These are phyloP conservation scores for Capsicum chinense DNA, from an alignment of 257 asterid species.

Conservation along the genomic window DNA sequence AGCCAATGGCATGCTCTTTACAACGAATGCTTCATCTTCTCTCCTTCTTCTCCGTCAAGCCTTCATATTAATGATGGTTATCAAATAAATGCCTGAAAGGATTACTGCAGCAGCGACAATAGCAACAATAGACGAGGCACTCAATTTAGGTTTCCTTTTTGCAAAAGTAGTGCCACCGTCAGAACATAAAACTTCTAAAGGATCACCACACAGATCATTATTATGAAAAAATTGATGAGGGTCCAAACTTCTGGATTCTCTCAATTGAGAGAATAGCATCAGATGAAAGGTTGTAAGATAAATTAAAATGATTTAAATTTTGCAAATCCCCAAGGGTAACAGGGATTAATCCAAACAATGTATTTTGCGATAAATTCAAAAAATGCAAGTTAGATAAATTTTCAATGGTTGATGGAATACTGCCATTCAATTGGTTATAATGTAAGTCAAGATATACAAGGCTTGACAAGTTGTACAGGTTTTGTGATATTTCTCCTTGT, in stretches of 20 bases:
- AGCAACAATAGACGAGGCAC: slow-evolving; percentile 73
- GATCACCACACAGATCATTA: slow-evolving; percentile 78
- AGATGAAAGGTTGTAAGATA: slow-evolving; percentile 78
- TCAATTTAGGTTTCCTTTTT: slow-evolving; percentile 60
- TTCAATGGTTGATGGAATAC: slow-evolving; percentile 66
- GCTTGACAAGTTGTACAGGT: too few relatives aligned
- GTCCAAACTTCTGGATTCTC: slow-evolving; percentile 62
- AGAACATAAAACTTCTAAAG: slow-evolving; percentile 57
- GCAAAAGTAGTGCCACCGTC: slow-evolving; percentile 33
- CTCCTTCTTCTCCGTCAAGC: slow-evolving; percentile 58
- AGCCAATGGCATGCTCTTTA: too few relatives aligned
- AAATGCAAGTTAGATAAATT: slow-evolving; percentile 63
- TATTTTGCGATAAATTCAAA: slow-evolving; percentile 72
- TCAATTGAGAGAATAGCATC: slow-evolving; percentile 70
- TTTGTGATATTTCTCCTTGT: too few relatives aligned
- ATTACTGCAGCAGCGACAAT: slow-evolving; percentile 85
- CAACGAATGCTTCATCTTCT: slow-evolving; percentile 44
- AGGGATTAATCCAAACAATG: slow-evolving; percentile 66
- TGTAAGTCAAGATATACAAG: too few relatives aligned
- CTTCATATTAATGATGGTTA: slow-evolving; percentile 67
- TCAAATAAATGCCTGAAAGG: slow-evolving; percentile 66
- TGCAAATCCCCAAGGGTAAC: slow-evolving; percentile 54
- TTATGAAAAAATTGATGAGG: slow-evolving; percentile 68
- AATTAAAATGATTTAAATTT: slow-evolving; percentile 65
- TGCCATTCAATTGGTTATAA: slow-evolving; percentile 44